Percentiles rank a stretch among this genome's conserved stretches.
These are phyloP conservation scores for Letharia lupina DNA, from an alignment of 495 filamentous ascomycete genomes.

Conservation along the genomic window DNA sequence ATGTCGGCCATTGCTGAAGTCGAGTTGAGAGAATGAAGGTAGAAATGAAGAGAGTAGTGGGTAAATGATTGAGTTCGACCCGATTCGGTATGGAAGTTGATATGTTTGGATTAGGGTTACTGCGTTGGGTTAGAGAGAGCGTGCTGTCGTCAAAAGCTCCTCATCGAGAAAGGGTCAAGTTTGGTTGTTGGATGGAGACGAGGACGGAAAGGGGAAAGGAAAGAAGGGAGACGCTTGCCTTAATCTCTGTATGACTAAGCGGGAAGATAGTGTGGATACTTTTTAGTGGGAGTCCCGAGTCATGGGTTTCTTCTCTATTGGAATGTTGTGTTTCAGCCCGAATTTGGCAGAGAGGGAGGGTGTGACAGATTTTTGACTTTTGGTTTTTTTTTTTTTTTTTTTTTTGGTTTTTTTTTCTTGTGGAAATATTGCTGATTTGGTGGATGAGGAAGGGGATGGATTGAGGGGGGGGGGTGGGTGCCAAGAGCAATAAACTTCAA, in stretches of 20 bases:
- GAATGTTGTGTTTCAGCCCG: slow-evolving; percentile 1
- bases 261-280: neutral
- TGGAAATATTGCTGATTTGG: too few species aligned
- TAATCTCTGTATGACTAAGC: slow-evolving; percentile 4
- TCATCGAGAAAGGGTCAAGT: slow-evolving; percentile 22
- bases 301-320: neutral
- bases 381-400: too few species aligned
- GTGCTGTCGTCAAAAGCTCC: slow-evolving; percentile 23
- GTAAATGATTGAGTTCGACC: slow-evolving; percentile 18
- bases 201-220: slow-evolving; percentile 21
- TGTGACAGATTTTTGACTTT: neutral
- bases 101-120: slow-evolving; percentile 22
- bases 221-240: slow-evolving; percentile 14
- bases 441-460: too few species aligned
- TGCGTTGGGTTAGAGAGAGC: slow-evolving; percentile 21
- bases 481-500: neutral
- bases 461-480: neutral
- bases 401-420: too few species aligned
- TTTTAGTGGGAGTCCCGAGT: too few species aligned
- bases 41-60: neutral
- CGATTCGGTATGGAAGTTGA: slow-evolving; percentile 19
- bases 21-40: slow-evolving; percentile 9
- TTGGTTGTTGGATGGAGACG: slow-evolving; percentile 18
- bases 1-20: slow-evolving; percentile 28
- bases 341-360: neutral